Evolutionary conservation across 2,329 filamentous ascomycete genomes (phyloP).

Genomic region (Pestalotiopsis sp.): DNA sequence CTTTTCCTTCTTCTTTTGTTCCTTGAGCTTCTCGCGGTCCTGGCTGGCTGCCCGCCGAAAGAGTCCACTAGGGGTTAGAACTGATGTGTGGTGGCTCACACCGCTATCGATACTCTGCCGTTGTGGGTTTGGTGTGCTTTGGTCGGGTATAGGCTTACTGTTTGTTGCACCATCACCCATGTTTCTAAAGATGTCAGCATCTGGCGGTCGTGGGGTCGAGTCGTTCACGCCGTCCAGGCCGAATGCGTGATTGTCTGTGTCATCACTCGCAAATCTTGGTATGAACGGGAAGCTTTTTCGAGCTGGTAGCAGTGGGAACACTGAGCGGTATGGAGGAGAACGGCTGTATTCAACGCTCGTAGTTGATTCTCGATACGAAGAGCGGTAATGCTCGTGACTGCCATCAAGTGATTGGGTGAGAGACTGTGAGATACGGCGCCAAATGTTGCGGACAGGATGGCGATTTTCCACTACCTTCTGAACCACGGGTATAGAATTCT

Average conservation of each 20-base stretch:
- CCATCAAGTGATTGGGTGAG: slow-evolving; percentile 26
- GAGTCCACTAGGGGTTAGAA: background rate
- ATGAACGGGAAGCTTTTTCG: slow-evolving; percentile 14
- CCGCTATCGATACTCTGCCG: background rate
- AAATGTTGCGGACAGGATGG: slow-evolving; percentile 19
- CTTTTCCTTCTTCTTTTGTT: slow-evolving; percentile 4
- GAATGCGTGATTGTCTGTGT: background rate
- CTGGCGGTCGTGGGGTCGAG: slow-evolving; percentile 1
- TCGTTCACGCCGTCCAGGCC: slow-evolving; percentile 12
- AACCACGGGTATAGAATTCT: background rate
- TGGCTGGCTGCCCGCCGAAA: background rate
- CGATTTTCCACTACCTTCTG: background rate
- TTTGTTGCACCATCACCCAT: background rate
- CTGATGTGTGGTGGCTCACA: background rate
- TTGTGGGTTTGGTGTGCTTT: background rate
- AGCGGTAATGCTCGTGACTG: slow-evolving; percentile 6
- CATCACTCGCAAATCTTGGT: slow-evolving; percentile 5
- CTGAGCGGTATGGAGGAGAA: background rate
- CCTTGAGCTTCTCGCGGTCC: background rate
- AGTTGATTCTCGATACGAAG: slow-evolving; percentile 1
- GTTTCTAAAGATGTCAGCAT: background rate
- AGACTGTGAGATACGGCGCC: slow-evolving; percentile 32
- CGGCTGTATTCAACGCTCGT: slow-evolving; percentile 9
- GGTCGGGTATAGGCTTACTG: background rate
- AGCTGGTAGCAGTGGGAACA: slow-evolving; percentile 11